phyloP scores from a whole-genome alignment of 306 rosid genomes.

The Vigna unguiculata region DNA sequence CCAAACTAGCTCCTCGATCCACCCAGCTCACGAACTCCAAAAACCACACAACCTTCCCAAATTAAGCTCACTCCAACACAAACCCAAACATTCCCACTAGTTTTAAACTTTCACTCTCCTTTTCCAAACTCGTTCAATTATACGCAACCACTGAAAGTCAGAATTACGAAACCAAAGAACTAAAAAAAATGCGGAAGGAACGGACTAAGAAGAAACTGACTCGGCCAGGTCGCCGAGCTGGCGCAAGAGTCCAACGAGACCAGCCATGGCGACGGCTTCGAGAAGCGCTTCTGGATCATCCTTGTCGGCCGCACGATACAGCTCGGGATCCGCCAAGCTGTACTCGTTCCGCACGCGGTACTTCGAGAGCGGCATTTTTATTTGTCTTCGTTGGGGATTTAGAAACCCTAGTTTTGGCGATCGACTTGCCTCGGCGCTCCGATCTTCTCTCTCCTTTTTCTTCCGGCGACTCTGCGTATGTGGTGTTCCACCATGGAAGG shows the following conservation, averaged over 20 bases:
- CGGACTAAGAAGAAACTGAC: conserved; percentile 31
- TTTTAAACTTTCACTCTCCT: neutral
- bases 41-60: conserved; percentile 3
- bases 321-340: conserved; percentile 92
- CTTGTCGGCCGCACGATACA: conserved; percentile 85
- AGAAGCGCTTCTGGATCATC: conserved; percentile 97
- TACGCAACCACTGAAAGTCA: conserved; percentile 36
- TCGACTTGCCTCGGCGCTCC: neutral
- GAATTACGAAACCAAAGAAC: conserved; percentile 23
- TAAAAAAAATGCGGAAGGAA: neutral
- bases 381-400: conserved; percentile 13
- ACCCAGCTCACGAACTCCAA: conserved; percentile 12
- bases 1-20: conserved; percentile 29
- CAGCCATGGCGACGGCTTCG: conserved; percentile 98
- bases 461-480: conserved; percentile 48
- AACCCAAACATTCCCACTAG: neutral
- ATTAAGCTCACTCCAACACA: conserved; percentile 28
- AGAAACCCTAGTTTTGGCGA: conserved; percentile 46
- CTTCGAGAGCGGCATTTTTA: conserved; percentile 82
- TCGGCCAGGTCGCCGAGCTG: conserved; percentile 99
- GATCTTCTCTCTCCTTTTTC: conserved; percentile 31
- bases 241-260: conserved; percentile 93
- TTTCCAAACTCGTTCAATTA: conserved; percentile 17
- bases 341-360: conserved; percentile 85
- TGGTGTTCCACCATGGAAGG: conserved; percentile 63